Conservation (phyloP, 2,329 filamentous ascomycete genomes). For the Coniochaeta prunicola region DNA sequence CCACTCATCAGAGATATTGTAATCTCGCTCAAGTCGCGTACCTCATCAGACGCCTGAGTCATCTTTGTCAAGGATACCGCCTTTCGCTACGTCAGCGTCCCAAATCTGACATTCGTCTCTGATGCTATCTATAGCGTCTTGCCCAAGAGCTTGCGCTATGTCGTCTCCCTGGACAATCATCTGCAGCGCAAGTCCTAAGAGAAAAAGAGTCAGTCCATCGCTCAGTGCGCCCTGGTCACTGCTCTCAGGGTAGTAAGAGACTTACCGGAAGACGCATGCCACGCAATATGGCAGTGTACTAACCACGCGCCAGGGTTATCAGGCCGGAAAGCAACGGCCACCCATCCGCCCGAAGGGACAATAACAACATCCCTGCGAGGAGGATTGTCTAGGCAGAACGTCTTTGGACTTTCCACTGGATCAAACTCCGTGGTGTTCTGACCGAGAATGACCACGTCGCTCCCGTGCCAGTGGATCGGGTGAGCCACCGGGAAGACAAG, state of each 20-base stretch:
- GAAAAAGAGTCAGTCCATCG: too few relatives aligned
- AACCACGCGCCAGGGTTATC: not conserved
- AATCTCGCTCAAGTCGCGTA: not conserved
- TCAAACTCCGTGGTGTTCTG: not conserved
- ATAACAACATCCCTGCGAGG: not conserved
- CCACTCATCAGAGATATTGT: not conserved
- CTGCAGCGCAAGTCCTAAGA: not conserved
- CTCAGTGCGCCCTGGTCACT: not conserved
- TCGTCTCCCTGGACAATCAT: not conserved
- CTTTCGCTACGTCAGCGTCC: not conserved
- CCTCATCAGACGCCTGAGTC: not conserved
- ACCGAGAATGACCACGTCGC: not conserved
- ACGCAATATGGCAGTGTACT: not conserved
- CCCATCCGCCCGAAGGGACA: not conserved
- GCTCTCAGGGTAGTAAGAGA: too few relatives aligned
- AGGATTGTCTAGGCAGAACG: not conserved
- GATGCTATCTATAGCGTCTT: not conserved
- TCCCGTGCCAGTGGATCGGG: constrained; percentile 8
- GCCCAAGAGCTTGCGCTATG: not conserved
- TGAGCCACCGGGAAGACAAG: not conserved
- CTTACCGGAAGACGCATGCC: not conserved
- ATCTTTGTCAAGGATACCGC: not conserved
- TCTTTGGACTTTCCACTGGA: not conserved
- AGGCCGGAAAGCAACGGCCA: not conserved
- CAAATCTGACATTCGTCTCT: not conserved